phyloP scores from a whole-genome alignment of 225 moss, liverwort and hornwort genomes.

The Rhytidiadelphus loreus region DNA sequence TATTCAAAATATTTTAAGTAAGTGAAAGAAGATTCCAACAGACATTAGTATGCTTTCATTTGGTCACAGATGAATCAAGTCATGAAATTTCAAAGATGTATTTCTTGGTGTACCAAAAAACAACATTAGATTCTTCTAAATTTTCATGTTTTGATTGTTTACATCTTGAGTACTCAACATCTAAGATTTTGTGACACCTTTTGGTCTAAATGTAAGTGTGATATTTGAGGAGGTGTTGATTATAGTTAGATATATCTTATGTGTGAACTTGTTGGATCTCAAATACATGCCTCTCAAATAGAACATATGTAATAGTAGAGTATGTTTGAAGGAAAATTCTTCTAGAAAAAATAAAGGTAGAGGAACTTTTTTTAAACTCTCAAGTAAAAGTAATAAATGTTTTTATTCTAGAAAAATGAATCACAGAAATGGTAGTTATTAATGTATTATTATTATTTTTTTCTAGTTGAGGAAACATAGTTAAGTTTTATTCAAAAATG shows the following conservation, averaged over 20 bases:
- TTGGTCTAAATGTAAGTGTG: neutral
- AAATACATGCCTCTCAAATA: neutral
- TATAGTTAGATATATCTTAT: neutral
- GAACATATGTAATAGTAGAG: neutral
- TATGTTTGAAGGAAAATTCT: neutral
- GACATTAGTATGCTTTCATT: neutral
- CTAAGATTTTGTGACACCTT: neutral
- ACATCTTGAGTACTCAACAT: neutral
- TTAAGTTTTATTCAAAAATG: neutral
- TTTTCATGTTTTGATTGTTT: neutral
- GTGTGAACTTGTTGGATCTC: neutral
- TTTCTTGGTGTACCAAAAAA: neutral
- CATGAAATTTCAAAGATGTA: neutral
- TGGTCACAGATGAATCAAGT: accelerated
- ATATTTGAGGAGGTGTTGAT: accelerated
- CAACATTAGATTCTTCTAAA: accelerated
- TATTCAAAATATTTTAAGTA: accelerated
- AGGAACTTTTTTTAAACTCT: neutral
- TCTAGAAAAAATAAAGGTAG: neutral
- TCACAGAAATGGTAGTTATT: neutral
- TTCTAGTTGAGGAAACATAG: neutral
- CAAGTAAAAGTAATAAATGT: neutral
- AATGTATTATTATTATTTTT: neutral
- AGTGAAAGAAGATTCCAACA: neutral
- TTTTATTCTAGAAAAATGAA: neutral